Evolutionary conservation across 495 filamentous ascomycete species (phyloP).

Genomic region (Halenospora varia): DNA sequence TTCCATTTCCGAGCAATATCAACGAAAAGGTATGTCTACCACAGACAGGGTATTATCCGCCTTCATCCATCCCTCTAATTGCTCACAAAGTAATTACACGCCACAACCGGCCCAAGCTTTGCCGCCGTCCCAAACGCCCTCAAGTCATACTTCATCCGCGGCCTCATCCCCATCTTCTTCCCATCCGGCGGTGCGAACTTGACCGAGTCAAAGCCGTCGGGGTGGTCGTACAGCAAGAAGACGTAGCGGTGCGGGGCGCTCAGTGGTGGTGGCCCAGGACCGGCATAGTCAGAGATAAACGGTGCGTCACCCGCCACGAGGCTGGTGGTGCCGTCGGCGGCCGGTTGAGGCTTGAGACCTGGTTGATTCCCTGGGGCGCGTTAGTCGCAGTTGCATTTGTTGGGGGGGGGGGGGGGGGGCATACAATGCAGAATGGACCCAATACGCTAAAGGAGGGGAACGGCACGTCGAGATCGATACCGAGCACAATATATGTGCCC

Average conservation of each 20-base stretch:
- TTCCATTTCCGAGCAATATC: no score
- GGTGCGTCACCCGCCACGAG: neutral
- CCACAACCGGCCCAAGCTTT: conserved; percentile 43
- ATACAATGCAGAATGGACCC: conserved; percentile 43
- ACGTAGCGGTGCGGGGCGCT: conserved; percentile 53
- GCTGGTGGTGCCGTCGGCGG: conserved; percentile 7
- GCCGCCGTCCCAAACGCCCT: conserved; percentile 44
- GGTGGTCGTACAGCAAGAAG: conserved; percentile 56
- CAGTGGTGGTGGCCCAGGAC: conserved; percentile 45
- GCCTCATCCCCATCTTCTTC: conserved; percentile 34
- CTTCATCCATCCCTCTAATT: neutral
- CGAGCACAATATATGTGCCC: conserved; percentile 39
- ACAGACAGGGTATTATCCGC: neutral
- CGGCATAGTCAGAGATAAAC: conserved; percentile 33
- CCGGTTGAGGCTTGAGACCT: conserved; percentile 29
- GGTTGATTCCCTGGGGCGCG: conserved; percentile 41
- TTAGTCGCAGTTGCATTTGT: conserved; percentile 17
- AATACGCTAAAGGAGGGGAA: conserved; percentile 48
- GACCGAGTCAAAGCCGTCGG: conserved; percentile 39
- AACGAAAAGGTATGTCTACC: no score
- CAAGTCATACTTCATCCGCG: conserved; percentile 47
- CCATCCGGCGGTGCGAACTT: conserved; percentile 40
- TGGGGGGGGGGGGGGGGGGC: conserved; percentile 32
- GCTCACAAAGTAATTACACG: conserved; percentile 48
- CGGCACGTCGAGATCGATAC: conserved; percentile 49